Evolutionary conservation across 306 rosid genomes (phyloP).

Genomic region (Prunus campanulata): DNA sequence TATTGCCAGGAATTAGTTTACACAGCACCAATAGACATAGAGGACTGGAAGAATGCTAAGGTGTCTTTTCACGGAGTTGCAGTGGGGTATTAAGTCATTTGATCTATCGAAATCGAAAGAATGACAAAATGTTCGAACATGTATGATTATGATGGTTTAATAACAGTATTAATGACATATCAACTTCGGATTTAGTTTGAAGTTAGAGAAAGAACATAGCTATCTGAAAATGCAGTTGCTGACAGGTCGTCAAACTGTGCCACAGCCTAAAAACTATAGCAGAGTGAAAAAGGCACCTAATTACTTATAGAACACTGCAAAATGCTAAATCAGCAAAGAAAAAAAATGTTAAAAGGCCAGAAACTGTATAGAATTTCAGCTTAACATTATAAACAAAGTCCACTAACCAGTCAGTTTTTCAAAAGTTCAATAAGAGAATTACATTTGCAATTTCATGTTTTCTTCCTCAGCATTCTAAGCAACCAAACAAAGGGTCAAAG

Average conservation of each 20-base stretch:
- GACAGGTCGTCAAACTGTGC: background rate
- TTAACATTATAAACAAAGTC: background rate
- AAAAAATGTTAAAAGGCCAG: background rate
- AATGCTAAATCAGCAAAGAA: background rate
- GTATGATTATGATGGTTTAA: background rate
- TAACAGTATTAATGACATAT: background rate
- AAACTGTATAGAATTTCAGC: background rate
- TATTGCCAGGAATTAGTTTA: background rate
- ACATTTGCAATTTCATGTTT: background rate
- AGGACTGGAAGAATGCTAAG: no score
- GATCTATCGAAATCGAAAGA: background rate
- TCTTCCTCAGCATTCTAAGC: background rate
- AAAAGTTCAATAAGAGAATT: background rate
- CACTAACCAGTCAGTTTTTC: slow-evolving; percentile 3
- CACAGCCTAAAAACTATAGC: background rate
- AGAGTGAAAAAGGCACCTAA: background rate
- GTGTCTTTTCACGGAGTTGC: background rate
- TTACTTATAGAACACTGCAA: background rate
- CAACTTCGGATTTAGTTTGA: background rate
- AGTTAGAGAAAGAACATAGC: background rate
- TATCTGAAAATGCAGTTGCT: background rate
- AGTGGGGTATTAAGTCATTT: background rate
- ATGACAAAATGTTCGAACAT: background rate
- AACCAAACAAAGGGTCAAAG: background rate
- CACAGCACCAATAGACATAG: background rate